These are phyloP conservation scores for Cinnamomum micranthum DNA, from an alignment of 164 flowering plant genomes.

Conservation along the genomic window DNA sequence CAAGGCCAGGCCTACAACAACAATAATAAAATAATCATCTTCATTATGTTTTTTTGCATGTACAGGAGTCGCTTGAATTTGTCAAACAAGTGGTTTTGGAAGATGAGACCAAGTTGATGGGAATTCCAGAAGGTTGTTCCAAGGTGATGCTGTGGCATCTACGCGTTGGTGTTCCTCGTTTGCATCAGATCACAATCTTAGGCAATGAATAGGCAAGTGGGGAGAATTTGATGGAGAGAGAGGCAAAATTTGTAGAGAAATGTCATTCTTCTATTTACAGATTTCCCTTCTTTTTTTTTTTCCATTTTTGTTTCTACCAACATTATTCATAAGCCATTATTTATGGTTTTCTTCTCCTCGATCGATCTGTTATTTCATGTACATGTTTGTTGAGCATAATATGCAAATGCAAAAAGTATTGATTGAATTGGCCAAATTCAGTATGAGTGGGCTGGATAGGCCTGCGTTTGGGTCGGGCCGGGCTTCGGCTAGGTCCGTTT, in stretches of 20 bases:
- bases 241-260: background rate
- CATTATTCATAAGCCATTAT: background rate
- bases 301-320: background rate
- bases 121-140: constrained; percentile 70
- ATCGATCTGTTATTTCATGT: too few relatives aligned
- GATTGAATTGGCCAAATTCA: too few relatives aligned
- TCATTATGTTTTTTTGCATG: background rate
- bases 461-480: too few relatives aligned
- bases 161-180: constrained; percentile 2
- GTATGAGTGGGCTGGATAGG: too few relatives aligned
- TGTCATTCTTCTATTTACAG: background rate
- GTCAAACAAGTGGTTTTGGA: constrained; percentile 69
- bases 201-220: background rate
- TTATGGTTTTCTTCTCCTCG: background rate
- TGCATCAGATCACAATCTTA: background rate
- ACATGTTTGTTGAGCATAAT: too few relatives aligned
- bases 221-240: background rate
- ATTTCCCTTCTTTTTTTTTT: too few relatives aligned
- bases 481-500: too few relatives aligned
- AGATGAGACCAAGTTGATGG: constrained; percentile 72
- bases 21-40: background rate
- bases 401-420: too few relatives aligned
- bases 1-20: background rate
- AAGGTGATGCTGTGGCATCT: constrained; percentile 75
- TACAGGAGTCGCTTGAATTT: constrained; percentile 37